Evolutionary conservation across 768 basidiomycete genomes (phyloP).

Genomic region (Hortiboletus flavorubellus): DNA sequence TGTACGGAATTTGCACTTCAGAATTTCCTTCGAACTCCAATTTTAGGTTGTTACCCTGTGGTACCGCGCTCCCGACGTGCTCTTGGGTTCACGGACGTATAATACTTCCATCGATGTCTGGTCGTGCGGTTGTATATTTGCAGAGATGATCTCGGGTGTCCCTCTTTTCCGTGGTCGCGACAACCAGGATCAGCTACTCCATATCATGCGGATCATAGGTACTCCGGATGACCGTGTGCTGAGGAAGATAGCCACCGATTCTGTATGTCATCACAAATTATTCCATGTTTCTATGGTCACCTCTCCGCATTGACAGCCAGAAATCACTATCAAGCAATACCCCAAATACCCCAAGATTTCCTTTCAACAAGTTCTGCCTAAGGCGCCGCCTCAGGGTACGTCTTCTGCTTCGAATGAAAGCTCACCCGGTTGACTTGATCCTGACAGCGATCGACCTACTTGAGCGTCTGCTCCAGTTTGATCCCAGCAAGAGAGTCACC

Average conservation of each 20-base stretch:
- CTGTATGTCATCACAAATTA: conserved; percentile 47
- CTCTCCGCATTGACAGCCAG: conserved; percentile 52
- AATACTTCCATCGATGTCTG: conserved; percentile 98
- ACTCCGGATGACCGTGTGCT: conserved; percentile 89
- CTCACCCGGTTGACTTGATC: conserved; percentile 2
- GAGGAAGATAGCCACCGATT: conserved; percentile 85
- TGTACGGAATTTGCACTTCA: neutral
- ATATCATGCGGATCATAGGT: conserved; percentile 96
- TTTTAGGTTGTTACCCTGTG: conserved; percentile 91
- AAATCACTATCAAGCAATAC: conserved; percentile 79
- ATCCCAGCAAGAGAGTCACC: conserved; percentile 87
- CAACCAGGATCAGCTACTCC: conserved; percentile 95
- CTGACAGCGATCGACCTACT: conserved; percentile 80
- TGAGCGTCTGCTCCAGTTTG: conserved; percentile 93
- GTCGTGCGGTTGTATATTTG: conserved; percentile 99
- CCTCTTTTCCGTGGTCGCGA: conserved; percentile 96
- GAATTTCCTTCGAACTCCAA: conserved; percentile 2
- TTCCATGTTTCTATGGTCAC: neutral
- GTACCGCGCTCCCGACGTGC: conserved; percentile 98
- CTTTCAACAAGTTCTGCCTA: conserved; percentile 76
- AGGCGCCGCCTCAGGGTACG: conserved; percentile 79
- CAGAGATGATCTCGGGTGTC: conserved; percentile 98
- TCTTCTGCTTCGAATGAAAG: neutral
- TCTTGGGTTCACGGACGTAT: conserved; percentile 95
- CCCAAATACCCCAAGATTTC: conserved; percentile 85